A percentile compares a stretch with the other conserved stretches of the same genome.
These are phyloP conservation scores for Yarrowia sp. DNA, from an alignment of 805 yeast genomes.

Conservation along the genomic window DNA sequence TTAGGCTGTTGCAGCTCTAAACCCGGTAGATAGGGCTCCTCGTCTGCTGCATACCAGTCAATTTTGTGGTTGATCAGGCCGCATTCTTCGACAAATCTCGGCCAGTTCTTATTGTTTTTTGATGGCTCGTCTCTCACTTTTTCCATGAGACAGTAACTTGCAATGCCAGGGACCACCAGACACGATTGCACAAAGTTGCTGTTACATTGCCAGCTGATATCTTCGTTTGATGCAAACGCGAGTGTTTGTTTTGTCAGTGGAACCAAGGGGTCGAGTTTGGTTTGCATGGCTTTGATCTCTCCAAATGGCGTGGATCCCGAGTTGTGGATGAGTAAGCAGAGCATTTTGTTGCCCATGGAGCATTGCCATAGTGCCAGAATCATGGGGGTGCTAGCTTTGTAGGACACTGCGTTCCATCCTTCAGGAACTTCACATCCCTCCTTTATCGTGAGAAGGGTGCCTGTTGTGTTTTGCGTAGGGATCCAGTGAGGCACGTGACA, in stretches of 20 bases:
- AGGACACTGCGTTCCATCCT: neutral
- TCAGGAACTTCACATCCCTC: neutral
- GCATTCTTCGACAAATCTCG: neutral
- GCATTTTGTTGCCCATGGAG: neutral
- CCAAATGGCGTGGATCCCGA: slow-evolving; percentile 14
- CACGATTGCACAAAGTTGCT: neutral
- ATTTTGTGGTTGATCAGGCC: neutral
- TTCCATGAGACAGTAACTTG: neutral
- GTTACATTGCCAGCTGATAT: neutral
- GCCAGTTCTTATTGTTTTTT: neutral
- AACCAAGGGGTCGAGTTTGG: neutral
- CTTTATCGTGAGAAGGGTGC: neutral
- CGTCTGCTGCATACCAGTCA: neutral
- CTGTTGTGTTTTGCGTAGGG: neutral
- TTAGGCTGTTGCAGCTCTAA: too few relatives aligned
- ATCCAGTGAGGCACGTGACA: neutral
- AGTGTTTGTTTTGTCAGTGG: neutral
- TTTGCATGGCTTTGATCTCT: neutral
- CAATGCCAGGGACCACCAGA: neutral
- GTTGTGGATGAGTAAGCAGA: neutral
- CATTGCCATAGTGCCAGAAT: neutral
- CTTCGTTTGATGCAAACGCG: neutral
- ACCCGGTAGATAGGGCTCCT: neutral
- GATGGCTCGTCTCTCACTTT: neutral
- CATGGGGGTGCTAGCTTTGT: neutral